Evolutionary conservation across 2,329 filamentous ascomycete species (phyloP).

Genomic region (Ceratocystis albifundus): DNA sequence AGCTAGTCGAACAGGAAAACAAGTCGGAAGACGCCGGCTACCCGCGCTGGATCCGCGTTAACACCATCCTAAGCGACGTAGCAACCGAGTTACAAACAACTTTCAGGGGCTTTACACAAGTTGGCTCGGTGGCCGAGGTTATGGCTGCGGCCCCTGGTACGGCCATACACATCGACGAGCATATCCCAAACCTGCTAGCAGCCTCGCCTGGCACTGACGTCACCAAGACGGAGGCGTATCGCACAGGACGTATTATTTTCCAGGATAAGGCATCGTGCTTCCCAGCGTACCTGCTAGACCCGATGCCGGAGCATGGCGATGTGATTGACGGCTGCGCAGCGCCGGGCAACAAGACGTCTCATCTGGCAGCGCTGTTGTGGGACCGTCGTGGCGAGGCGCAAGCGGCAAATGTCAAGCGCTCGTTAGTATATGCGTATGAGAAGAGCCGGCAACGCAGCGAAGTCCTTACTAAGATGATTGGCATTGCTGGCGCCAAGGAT

Average conservation of each 20-base stretch:
- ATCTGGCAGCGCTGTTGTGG: constrained; percentile 64
- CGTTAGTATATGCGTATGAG: constrained; percentile 65
- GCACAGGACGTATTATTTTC: constrained; percentile 65
- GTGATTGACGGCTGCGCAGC: constrained; percentile 89
- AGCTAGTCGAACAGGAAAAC: constrained; percentile 42
- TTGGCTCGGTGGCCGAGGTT: constrained; percentile 46
- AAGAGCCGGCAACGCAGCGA: constrained; percentile 59
- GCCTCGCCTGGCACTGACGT: constrained; percentile 62
- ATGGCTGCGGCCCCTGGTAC: constrained; percentile 30
- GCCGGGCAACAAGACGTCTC: constrained; percentile 95
- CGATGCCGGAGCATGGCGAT: constrained; percentile 54
- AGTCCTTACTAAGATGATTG: constrained; percentile 76
- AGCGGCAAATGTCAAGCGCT: constrained; percentile 28
- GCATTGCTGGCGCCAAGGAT: constrained; percentile 56
- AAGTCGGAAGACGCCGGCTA: constrained; percentile 46
- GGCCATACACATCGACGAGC: constrained; percentile 56
- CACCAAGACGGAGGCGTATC: constrained; percentile 61
- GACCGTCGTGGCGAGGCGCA: constrained; percentile 33
- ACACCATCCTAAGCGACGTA: constrained; percentile 61
- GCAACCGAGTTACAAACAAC: constrained; percentile 62
- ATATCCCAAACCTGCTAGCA: constrained; percentile 76
- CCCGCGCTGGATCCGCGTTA: constrained; percentile 88
- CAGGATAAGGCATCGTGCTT: constrained; percentile 98
- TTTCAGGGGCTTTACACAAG: constrained; percentile 53
- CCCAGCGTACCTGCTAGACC: constrained; percentile 75